A percentile compares a stretch with the other conserved stretches of the same genome.
phyloP scores from a whole-genome alignment of 2,329 filamentous ascomycete species.

The Hortaea sp. region DNA sequence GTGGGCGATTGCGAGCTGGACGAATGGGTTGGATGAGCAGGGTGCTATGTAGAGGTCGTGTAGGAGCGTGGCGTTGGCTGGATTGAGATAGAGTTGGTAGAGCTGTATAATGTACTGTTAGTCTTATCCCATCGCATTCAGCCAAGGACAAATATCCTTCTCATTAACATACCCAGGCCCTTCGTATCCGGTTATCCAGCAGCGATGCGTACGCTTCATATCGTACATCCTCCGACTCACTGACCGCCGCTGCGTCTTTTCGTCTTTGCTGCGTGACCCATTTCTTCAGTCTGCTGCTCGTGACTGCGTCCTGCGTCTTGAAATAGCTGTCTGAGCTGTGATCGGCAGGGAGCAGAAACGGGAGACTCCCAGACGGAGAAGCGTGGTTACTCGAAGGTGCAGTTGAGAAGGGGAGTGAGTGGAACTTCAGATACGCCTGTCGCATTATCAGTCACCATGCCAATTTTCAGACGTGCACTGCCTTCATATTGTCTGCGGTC shows the following conservation, averaged over 20 bases:
- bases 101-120: slow-evolving; percentile 38
- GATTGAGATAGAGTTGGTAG: slow-evolving; percentile 69
- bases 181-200: slow-evolving; percentile 65
- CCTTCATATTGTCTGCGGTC: background rate
- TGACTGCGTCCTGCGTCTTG: slow-evolving; percentile 34
- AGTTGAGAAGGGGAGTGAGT: slow-evolving; percentile 55
- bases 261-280: slow-evolving; percentile 45
- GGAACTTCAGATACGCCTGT: slow-evolving; percentile 74
- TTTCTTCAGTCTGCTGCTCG: slow-evolving; percentile 56
- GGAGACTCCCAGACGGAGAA: slow-evolving; percentile 77
- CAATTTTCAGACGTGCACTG: background rate
- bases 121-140: background rate
- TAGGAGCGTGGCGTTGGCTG: slow-evolving; percentile 58
- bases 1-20: slow-evolving; percentile 52
- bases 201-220: slow-evolving; percentile 71
- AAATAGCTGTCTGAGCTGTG: slow-evolving; percentile 20
- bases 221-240: slow-evolving; percentile 43
- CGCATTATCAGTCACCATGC: background rate
- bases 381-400: slow-evolving; percentile 82
- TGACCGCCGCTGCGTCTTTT: slow-evolving; percentile 10
- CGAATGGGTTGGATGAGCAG: slow-evolving; percentile 49
- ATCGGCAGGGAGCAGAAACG: slow-evolving; percentile 62
- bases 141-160: too few relatives aligned
- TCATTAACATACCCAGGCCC: slow-evolving; percentile 59
- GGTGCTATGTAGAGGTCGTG: slow-evolving; percentile 58